phyloP scores from a whole-genome alignment of 2,329 filamentous ascomycete genomes.

The Colletotrichum tofieldiae region DNA sequence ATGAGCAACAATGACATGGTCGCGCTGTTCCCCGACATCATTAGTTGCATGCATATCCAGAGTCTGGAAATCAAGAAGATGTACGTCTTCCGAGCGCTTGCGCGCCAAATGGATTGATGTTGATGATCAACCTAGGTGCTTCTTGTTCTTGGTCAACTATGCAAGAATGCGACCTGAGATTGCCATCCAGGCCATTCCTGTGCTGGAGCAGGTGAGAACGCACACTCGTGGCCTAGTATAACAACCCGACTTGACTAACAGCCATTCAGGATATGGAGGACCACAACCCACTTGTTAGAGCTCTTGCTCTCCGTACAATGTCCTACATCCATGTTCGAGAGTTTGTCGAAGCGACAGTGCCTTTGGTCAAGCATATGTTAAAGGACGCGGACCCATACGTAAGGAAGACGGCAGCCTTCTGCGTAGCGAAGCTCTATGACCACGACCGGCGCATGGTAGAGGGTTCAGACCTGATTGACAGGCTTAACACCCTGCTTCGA shows the following conservation, averaged over 20 bases:
- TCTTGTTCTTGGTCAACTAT: constrained; percentile 97
- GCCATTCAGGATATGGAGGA: constrained; percentile 87
- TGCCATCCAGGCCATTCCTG: constrained; percentile 91
- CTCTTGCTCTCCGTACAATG: constrained; percentile 92
- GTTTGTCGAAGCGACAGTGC: constrained; percentile 92
- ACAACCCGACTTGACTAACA: constrained; percentile 38
- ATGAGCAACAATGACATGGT: constrained; percentile 99
- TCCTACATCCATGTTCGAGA: constrained; percentile 98
- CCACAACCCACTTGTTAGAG: constrained; percentile 90
- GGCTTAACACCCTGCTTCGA: constrained; percentile 88
- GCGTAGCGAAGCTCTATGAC: constrained; percentile 97
- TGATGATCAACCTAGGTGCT: constrained; percentile 78
- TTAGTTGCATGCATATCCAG: constrained; percentile 94
- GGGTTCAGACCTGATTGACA: constrained; percentile 90
- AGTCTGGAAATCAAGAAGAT: constrained; percentile 99
- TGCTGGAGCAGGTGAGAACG: constrained; percentile 80
- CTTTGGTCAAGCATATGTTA: constrained; percentile 86
- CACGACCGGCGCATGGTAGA: constrained; percentile 94
- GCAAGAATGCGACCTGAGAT: constrained; percentile 94
- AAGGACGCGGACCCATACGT: constrained; percentile 95
- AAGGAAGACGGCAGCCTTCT: constrained; percentile 96
- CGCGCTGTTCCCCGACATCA: constrained; percentile 93
- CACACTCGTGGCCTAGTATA: neutral
- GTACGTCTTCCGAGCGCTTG: constrained; percentile 62
- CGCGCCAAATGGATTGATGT: neutral